These are phyloP conservation scores for Ajuga chamaepitys DNA, from an alignment of 257 asterid species.

Conservation along the genomic window DNA sequence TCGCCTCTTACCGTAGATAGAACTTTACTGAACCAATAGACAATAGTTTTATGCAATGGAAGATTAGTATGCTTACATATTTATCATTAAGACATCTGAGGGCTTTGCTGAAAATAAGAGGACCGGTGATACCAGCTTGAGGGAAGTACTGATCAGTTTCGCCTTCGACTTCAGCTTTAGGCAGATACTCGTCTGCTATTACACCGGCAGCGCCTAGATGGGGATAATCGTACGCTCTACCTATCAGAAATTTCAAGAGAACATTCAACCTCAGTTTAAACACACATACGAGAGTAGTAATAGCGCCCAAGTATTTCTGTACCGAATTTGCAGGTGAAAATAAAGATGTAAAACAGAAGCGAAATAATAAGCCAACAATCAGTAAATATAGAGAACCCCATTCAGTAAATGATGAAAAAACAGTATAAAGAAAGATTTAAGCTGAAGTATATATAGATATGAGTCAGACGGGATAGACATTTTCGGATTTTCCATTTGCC, in stretches of 20 bases:
- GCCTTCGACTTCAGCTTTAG: slow-evolving; percentile 42
- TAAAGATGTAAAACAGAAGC: slow-evolving; percentile 26
- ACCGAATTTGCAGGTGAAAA: slow-evolving; percentile 33
- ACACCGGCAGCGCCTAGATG: slow-evolving; percentile 60
- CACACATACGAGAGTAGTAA: not conserved
- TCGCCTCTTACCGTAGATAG: too few species aligned
- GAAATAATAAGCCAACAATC: slow-evolving; percentile 19
- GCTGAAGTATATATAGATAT: slow-evolving; percentile 2
- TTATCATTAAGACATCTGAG: slow-evolving; percentile 53
- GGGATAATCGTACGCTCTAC: slow-evolving; percentile 34
- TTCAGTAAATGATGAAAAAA: slow-evolving; percentile 11
- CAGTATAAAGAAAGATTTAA: not conserved
- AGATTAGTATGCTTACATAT: too few species aligned
- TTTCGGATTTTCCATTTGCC: slow-evolving; percentile 11
- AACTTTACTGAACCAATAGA: too few species aligned
- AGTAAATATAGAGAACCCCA: slow-evolving; percentile 30
- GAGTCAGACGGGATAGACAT: not conserved
- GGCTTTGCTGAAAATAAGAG: slow-evolving; percentile 45
- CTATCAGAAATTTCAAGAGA: slow-evolving; percentile 26
- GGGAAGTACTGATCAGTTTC: slow-evolving; percentile 22
- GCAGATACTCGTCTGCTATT: slow-evolving; percentile 46
- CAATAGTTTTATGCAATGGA: too few species aligned
- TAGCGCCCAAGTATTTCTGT: slow-evolving; percentile 2
- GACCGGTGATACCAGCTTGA: slow-evolving; percentile 28
- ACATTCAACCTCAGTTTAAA: not conserved